Base-by-base conservation (phyloP, 192 early-diverging fungal species). In the Ambispora gerdemannii region DNA sequence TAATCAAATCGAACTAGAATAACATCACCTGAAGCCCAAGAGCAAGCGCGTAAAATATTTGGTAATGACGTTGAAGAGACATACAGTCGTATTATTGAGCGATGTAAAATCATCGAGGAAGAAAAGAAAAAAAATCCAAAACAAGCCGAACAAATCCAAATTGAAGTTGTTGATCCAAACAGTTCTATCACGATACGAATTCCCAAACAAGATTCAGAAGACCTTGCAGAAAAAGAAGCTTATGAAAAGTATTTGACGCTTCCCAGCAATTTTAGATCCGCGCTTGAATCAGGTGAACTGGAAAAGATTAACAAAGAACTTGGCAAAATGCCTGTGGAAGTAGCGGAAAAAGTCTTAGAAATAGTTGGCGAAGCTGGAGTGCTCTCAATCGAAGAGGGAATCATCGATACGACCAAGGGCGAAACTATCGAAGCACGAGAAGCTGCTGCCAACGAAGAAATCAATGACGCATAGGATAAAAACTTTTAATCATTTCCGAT, bases 251-350 rank as follows among this genome's bases (percentile, higher is more conserved):
- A 92, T 76, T 74, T 73, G 10, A 77, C 78, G 6, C 76, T 98
- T 1, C 91, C 94, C 3, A 77, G 77, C 0, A 70, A 85, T 32
- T 91, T 95, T 73, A 88, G 88, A 77, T 79, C 82, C 10, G 95
- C 95, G 3, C 75, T 98, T 4, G 73, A 88, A 38, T 82, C 87
- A 1, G 89, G 86, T 25, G 91, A 92, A 25, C 76, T 96, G 11
- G 91, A 91, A 7, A 88, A 88, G 35, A 90, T 98, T 47, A 96
- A 98, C 76, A 88, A 84, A 34, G 89, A 86, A 30, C 76, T 98
- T 33, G 88, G 85, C 28, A 84, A 78, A 4, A 84, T 92, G 61
- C 67, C 77, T 3, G 84, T 88, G 0, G 79, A 88, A 24, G 85
- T 93, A 68, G 93, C 90, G 4, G 91, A 95, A 78, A 78, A 83